These are phyloP conservation scores for Aaosphaeria pasadenensis DNA, from an alignment of 2,329 filamentous ascomycete genomes.

Conservation along the genomic window DNA sequence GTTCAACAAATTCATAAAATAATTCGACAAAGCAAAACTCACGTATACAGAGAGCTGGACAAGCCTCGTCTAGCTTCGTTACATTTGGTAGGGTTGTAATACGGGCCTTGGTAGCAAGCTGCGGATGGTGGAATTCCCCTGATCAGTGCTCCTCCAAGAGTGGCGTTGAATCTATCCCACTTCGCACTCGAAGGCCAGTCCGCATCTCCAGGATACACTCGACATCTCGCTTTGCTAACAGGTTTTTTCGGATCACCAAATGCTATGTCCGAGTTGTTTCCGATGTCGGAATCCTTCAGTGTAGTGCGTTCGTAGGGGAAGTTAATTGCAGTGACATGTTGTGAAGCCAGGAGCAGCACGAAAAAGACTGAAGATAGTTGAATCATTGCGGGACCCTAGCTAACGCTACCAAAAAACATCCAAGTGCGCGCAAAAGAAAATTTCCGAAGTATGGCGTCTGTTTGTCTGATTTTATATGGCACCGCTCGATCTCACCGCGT, in stretches of 20 bases:
- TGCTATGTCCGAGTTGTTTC: constrained; percentile 16
- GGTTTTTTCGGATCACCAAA: constrained; percentile 13
- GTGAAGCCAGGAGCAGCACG: neutral
- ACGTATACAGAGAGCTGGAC: constrained; percentile 16
- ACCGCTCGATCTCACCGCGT: no score
- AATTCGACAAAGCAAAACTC: constrained; percentile 1
- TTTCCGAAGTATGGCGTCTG: no score
- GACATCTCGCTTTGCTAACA: constrained; percentile 12
- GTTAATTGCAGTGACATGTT: neutral
- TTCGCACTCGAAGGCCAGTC: constrained; percentile 19
- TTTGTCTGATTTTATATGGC: no score
- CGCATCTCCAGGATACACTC: constrained; percentile 21
- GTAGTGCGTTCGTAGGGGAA: constrained; percentile 13
- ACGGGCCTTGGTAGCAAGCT: constrained; percentile 21
- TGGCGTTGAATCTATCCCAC: constrained; percentile 21
- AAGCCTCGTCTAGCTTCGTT: constrained; percentile 6
- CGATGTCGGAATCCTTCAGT: constrained; percentile 16
- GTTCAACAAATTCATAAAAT: neutral
- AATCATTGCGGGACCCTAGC: no score
- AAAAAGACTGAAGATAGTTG: no score
- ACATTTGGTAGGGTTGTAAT: constrained; percentile 16
- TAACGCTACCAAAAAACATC: no score
- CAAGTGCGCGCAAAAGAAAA: no score
- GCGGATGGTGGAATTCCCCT: constrained; percentile 22
- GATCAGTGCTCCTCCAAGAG: constrained; percentile 19